Conservation (phyloP, 1,284 basidiomycete genomes). For the Pseudozyma tsukubaensis region DNA sequence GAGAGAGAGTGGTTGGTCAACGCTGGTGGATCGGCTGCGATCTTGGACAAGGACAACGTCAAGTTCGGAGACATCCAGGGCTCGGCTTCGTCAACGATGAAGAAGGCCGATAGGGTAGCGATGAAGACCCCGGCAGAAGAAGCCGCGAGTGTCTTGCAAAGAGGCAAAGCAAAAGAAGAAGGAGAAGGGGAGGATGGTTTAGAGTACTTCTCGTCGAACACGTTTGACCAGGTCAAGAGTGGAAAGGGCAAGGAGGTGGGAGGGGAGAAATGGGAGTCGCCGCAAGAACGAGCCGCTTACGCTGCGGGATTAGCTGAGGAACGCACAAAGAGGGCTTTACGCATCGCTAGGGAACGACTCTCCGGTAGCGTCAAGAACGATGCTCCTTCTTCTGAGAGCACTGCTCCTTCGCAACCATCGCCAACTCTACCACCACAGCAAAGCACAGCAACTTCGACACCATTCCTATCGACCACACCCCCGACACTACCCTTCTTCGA, state of each 20-base stretch:
- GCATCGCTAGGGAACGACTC: slow-evolving; percentile 19
- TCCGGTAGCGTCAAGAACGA: neutral
- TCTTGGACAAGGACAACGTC: neutral
- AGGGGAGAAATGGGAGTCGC: slow-evolving; percentile 24
- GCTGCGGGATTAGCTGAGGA: slow-evolving; percentile 32
- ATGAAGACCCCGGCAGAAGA: slow-evolving; percentile 36
- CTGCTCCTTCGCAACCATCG: neutral
- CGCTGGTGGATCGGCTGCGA: slow-evolving; percentile 19
- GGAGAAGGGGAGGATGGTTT: slow-evolving; percentile 14
- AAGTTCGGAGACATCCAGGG: neutral
- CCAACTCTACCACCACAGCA: neutral
- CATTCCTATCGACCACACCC: slow-evolving; percentile 22
- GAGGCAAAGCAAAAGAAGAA: neutral
- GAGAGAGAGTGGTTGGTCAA: slow-evolving; percentile 51
- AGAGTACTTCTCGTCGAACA: slow-evolving; percentile 35
- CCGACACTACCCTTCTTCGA: slow-evolving; percentile 73
- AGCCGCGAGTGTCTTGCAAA: slow-evolving; percentile 13
- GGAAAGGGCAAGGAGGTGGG: slow-evolving; percentile 1
- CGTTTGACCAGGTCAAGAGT: neutral
- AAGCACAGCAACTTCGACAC: neutral
- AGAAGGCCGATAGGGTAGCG: neutral
- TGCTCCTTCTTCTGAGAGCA: neutral
- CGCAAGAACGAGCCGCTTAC: slow-evolving; percentile 23
- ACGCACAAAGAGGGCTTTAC: slow-evolving; percentile 25
- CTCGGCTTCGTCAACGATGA: slow-evolving; percentile 19